phyloP scores from a whole-genome alignment of 768 basidiomycete species.

The Mycena haematopus region DNA sequence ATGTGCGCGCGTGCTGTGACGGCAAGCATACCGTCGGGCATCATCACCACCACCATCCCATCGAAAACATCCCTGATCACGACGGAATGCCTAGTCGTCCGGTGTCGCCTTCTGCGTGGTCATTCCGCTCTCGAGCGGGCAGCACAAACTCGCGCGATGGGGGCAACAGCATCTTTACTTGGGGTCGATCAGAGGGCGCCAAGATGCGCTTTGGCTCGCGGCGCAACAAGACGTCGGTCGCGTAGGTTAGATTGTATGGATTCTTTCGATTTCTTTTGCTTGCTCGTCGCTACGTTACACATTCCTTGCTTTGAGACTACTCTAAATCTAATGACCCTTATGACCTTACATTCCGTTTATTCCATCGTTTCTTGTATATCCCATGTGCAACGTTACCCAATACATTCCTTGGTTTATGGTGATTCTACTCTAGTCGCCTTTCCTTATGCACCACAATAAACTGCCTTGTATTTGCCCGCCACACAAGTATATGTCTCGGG shows the following conservation, averaged over 20 bases:
- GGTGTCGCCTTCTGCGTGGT: constrained; percentile 79
- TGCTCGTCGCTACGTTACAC: constrained; percentile 22
- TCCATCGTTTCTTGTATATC: constrained; percentile 22
- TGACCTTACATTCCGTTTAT: constrained; percentile 26
- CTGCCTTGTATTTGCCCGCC: too few relatives aligned
- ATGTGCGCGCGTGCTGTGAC: constrained; percentile 92
- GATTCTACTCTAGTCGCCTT: background rate
- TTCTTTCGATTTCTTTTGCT: constrained; percentile 8
- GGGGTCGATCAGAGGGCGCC: constrained; percentile 66
- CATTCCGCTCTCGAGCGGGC: constrained; percentile 82
- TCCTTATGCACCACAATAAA: too few relatives aligned
- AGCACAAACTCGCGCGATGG: constrained; percentile 75
- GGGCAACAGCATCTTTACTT: constrained; percentile 67
- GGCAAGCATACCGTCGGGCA: constrained; percentile 86
- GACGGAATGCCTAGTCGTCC: constrained; percentile 56
- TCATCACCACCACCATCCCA: constrained; percentile 39
- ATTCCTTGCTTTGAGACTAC: constrained; percentile 27
- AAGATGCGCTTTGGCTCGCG: constrained; percentile 79
- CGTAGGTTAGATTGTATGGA: constrained; percentile 22
- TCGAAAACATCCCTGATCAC: constrained; percentile 46
- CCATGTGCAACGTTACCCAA: constrained; percentile 10
- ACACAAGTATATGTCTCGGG: too few relatives aligned
- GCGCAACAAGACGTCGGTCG: constrained; percentile 53
- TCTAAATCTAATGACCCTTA: constrained; percentile 28
- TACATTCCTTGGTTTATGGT: constrained; percentile 15